Percentiles rank a stretch among this genome's conserved stretches.
These are phyloP conservation scores for Nepenthes alata DNA, from an alignment of 179 eudicot species.

Conservation along the genomic window DNA sequence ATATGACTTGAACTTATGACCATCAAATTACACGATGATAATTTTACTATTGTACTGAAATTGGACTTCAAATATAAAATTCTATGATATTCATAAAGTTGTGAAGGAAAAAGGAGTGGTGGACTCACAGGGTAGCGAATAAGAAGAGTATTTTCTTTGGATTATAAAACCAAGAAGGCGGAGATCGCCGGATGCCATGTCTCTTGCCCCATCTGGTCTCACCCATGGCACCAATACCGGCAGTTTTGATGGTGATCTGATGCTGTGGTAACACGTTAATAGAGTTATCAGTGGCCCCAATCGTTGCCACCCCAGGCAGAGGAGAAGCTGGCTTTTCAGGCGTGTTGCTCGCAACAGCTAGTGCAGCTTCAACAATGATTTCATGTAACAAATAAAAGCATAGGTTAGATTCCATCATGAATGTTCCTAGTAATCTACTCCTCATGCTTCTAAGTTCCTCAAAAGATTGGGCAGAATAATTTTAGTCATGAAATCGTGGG, in stretches of 20 bases:
- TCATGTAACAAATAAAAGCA: background rate
- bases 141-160: slow-evolving; percentile 59
- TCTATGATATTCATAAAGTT: too few relatives aligned
- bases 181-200: slow-evolving; percentile 41
- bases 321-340: slow-evolving; percentile 39
- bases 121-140: slow-evolving; percentile 82
- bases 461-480: background rate
- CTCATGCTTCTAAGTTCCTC: too few relatives aligned
- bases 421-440: background rate
- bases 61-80: too few relatives aligned
- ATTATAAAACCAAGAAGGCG: slow-evolving; percentile 32
- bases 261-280: slow-evolving; percentile 25
- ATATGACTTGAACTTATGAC: too few relatives aligned
- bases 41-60: too few relatives aligned
- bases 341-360: slow-evolving; percentile 31
- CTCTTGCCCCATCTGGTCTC: slow-evolving; percentile 35
- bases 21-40: too few relatives aligned
- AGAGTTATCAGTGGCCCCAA: slow-evolving; percentile 12
- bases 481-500: background rate
- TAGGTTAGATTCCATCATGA: too few relatives aligned
- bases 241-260: slow-evolving; percentile 51
- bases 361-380: slow-evolving; percentile 23
- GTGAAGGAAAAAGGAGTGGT: background rate
- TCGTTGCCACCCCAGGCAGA: slow-evolving; percentile 6
- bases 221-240: slow-evolving; percentile 11